A percentile compares a stretch with the other conserved stretches of the same genome.
Evolutionary conservation across 208 protist species (phyloP).

Genomic region (Vickermania spadyakhi): DNA sequence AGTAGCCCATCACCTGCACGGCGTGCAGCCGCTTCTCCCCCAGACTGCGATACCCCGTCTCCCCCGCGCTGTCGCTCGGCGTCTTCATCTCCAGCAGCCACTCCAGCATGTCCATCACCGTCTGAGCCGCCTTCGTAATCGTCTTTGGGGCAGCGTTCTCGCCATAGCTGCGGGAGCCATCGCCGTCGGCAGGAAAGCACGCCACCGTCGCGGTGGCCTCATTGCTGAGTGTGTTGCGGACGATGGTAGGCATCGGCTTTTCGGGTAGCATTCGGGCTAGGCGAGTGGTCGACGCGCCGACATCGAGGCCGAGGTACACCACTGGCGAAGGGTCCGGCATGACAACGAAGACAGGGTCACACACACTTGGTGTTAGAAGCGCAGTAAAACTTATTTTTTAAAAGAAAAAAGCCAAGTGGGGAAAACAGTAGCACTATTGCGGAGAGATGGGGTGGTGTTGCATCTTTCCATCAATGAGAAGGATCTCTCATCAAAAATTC

Average conservation of each 20-base stretch:
- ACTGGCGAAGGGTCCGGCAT: background rate
- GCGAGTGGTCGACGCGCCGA: slow-evolving; percentile 45
- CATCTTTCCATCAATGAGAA: too few relatives aligned
- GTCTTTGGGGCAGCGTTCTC: slow-evolving; percentile 46
- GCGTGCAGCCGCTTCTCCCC: slow-evolving; percentile 16
- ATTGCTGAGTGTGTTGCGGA: slow-evolving; percentile 64
- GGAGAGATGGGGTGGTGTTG: too few relatives aligned
- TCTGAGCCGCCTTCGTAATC: slow-evolving; percentile 45
- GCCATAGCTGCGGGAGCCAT: slow-evolving; percentile 39
- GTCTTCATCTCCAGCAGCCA: slow-evolving; percentile 31
- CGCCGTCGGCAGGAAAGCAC: slow-evolving; percentile 27
- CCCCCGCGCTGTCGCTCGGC: slow-evolving; percentile 6
- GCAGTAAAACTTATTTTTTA: too few relatives aligned
- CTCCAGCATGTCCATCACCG: slow-evolving; percentile 36
- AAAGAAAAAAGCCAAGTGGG: too few relatives aligned
- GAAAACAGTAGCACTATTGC: too few relatives aligned
- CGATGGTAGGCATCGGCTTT: slow-evolving; percentile 51
- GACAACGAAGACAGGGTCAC: too few relatives aligned
- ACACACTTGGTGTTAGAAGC: background rate
- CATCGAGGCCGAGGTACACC: slow-evolving; percentile 29
- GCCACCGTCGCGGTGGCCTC: slow-evolving; percentile 51
- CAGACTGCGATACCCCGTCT: slow-evolving; percentile 5
- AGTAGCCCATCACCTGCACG: slow-evolving; percentile 42
- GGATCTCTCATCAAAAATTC: too few relatives aligned
- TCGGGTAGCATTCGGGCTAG: slow-evolving; percentile 31